These are phyloP conservation scores for Akanthomyces uredinophilus DNA, from an alignment of 2,329 filamentous ascomycete genomes.

Conservation along the genomic window DNA sequence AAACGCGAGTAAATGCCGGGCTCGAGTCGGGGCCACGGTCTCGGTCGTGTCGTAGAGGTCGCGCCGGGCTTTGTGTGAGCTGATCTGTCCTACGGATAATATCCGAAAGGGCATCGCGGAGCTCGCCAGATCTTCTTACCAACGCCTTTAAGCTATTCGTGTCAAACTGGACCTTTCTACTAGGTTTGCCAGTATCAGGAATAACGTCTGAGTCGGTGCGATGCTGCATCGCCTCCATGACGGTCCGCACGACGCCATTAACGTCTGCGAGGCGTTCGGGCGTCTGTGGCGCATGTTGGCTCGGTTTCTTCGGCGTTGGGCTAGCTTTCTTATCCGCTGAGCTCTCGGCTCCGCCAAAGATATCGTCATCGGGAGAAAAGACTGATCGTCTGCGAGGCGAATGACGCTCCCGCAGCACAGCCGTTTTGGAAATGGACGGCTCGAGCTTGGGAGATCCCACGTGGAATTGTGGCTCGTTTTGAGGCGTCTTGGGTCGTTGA, in stretches of 20 bases:
- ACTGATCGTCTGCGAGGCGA: constrained; percentile 54
- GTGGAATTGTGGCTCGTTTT: constrained; percentile 39
- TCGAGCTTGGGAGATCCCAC: constrained; percentile 39
- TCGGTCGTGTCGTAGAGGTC: constrained; percentile 42
- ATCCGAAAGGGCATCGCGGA: constrained; percentile 56
- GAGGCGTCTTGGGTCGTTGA: constrained; percentile 37
- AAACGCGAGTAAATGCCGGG: constrained; percentile 63
- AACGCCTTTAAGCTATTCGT: constrained; percentile 64
- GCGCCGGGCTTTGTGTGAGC: constrained; percentile 50
- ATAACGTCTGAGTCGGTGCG: constrained; percentile 39
- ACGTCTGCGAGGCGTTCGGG: constrained; percentile 37
- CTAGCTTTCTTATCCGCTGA: constrained; percentile 32
- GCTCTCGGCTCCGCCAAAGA: constrained; percentile 53
- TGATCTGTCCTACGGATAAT: constrained; percentile 55
- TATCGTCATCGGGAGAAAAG: constrained; percentile 61
- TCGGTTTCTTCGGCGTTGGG: constrained; percentile 30
- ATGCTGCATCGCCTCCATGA: constrained; percentile 61
- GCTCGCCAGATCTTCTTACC: constrained; percentile 56
- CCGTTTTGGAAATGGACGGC: constrained; percentile 42
- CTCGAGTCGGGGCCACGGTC: constrained; percentile 48
- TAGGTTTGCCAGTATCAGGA: constrained; percentile 31
- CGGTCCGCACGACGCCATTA: constrained; percentile 51
- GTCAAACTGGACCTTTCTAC: constrained; percentile 59
- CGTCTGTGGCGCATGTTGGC: constrained; percentile 32
- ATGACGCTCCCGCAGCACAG: constrained; percentile 50